A percentile compares a stretch with the other conserved stretches of the same genome.
phyloP scores from a whole-genome alignment of 345 rosid genomes.

The Eucalyptus urophylla region DNA sequence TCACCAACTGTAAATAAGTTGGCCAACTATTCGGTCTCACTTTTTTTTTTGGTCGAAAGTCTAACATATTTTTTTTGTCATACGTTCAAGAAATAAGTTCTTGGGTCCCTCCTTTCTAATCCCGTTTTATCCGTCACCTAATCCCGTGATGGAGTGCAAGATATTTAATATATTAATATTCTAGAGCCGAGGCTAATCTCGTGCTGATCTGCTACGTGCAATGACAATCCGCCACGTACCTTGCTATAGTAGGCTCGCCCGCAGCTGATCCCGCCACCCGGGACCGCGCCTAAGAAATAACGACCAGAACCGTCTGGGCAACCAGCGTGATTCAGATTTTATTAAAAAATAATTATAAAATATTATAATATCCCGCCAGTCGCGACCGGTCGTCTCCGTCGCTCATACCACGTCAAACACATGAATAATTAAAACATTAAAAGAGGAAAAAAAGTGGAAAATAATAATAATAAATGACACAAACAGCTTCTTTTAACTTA shows the following conservation, averaged over 20 bases:
- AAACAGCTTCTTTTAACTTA: too few species aligned
- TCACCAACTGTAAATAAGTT: too few species aligned
- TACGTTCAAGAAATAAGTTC: neutral
- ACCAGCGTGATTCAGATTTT: neutral
- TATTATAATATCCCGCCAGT: neutral
- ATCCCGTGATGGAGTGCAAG: neutral
- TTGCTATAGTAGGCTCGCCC: neutral
- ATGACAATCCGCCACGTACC: neutral
- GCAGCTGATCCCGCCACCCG: neutral
- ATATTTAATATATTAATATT: too few species aligned
- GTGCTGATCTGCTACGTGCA: neutral
- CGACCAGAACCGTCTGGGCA: neutral
- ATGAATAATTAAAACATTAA: neutral
- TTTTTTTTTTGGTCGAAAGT: too few species aligned
- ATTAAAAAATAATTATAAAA: neutral
- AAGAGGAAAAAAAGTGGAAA: neutral
- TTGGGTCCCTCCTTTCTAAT: neutral
- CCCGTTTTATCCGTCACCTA: neutral
- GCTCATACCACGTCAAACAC: neutral
- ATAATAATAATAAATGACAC: neutral
- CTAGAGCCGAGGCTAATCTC: neutral
- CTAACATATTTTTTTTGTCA: neutral
- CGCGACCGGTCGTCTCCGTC: neutral
- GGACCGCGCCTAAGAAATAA: neutral
- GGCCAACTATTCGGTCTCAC: neutral